Evolutionary conservation across 2,329 filamentous ascomycete genomes (phyloP), one percentile per base, ranked within the genome.

Genomic region (Cladosporium velox): DNA sequence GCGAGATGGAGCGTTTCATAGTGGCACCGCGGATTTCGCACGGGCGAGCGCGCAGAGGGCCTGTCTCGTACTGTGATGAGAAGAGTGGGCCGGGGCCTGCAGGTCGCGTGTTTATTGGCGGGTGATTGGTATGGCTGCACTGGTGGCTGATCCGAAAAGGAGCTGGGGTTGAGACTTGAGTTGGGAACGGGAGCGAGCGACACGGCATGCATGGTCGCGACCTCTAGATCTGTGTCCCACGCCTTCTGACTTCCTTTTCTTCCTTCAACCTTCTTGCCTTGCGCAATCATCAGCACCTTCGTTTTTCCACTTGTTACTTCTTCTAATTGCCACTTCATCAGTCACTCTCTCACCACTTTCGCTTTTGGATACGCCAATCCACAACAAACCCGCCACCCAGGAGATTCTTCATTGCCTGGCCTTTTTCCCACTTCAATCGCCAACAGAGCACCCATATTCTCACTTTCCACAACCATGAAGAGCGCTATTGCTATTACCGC

Each of bases 391-490:
- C 24, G 24, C 38, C 34, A 47, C 7, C 57, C 34, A 38, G 49
- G 61, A 67, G 24, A 59, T 58, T 65, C 59, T 64, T 59, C 30
- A 24, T 55, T 30, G 2, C 30, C 51, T 15, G 51, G 41, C 41
- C 41, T 4, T 47, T 47, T 21, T 21, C n/a, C 41, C 51, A n/a
- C 51, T 54, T 30, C 52, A 55, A 55, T 55, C 52, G 52, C 52
- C 52, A 55, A 55, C 52, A 55, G 52, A 55, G 52, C 49, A 60
- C 66, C 59, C 59, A 65, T 60, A 51, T 63, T 67, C 59, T 63
- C 57, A 65, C n/a, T 47, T 59, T 21, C 44, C 24, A 32, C 61
- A 15, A 61, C 34, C 67, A 88, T 88, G 86, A 88, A 87, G 83
- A 78, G 77, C 67, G 75, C 77, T 61, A 74, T 81, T 66, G 77